phyloP scores from a whole-genome alignment of 495 filamentous ascomycete genomes.

The Penicillium robsamsonii region DNA sequence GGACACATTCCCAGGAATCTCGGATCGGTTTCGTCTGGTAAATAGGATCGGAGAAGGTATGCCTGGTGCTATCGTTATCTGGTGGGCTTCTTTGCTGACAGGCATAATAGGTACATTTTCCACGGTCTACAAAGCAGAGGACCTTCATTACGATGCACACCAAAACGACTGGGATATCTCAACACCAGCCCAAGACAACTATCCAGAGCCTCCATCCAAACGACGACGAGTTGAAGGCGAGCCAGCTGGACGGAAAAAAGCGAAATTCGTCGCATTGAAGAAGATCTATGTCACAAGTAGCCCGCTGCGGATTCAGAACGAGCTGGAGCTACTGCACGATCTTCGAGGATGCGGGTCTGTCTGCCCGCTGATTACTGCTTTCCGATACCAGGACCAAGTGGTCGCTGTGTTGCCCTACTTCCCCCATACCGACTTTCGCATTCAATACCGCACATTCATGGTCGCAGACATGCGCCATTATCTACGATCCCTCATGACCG shows the following conservation, averaged over 20 bases:
- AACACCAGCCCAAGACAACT: conserved; percentile 57
- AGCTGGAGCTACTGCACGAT: conserved; percentile 93
- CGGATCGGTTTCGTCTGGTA: conserved; percentile 78
- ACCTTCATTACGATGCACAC: conserved; percentile 81
- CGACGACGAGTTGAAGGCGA: conserved; percentile 38
- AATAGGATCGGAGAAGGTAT: conserved; percentile 96
- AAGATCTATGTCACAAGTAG: conserved; percentile 99
- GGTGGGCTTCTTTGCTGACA: conserved; percentile 10
- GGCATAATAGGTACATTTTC: conserved; percentile 78
- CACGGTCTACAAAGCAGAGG: conserved; percentile 97
- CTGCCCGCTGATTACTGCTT: conserved; percentile 94
- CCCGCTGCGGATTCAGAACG: conserved; percentile 89
- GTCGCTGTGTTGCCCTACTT: conserved; percentile 94
- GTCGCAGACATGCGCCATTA: conserved; percentile 83
- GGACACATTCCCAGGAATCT: conserved; percentile 77
- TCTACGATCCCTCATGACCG: conserved; percentile 82
- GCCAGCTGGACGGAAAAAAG: conserved; percentile 37
- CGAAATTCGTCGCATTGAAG: conserved; percentile 91
- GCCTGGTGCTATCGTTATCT: not conserved
- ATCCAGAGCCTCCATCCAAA: conserved; percentile 60
- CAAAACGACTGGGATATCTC: conserved; percentile 82
- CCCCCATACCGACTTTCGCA: conserved; percentile 90
- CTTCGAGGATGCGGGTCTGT: conserved; percentile 77
- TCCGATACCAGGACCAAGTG: conserved; percentile 90
- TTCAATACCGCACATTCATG: conserved; percentile 87